Evolutionary conservation across 2,329 filamentous ascomycete species (phyloP).

Genomic region (Aspergillus glaucus): DNA sequence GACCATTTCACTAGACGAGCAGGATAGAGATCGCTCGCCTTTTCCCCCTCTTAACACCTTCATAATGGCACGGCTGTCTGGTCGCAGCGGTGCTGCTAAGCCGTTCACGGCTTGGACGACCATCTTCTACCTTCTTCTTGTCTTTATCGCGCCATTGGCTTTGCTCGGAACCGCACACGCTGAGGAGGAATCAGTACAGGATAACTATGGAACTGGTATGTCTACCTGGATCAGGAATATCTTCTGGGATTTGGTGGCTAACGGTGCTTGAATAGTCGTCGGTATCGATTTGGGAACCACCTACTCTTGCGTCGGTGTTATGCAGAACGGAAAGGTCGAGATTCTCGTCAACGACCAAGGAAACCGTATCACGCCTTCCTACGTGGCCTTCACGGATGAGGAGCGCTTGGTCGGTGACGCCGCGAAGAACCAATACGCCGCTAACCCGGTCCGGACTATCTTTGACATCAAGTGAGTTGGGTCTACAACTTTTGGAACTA

Average conservation of each 20-base stretch:
- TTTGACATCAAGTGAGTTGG: conserved; percentile 75
- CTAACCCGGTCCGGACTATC: conserved; percentile 70
- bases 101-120: conserved; percentile 73
- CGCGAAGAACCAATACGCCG: conserved; percentile 88
- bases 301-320: conserved; percentile 82
- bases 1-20: background rate
- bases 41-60: conserved; percentile 12
- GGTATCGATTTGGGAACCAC: conserved; percentile 95
- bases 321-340: conserved; percentile 91
- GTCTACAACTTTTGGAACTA: background rate
- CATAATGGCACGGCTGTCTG: conserved; percentile 56
- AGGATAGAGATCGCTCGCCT: conserved; percentile 5
- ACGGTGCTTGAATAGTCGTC: conserved; percentile 48
- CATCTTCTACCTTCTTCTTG: conserved; percentile 82
- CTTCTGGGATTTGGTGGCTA: conserved; percentile 4
- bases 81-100: conserved; percentile 57
- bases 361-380: conserved; percentile 92
- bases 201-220: conserved; percentile 69
- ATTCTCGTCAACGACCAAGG: conserved; percentile 96
- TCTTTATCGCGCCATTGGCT: conserved; percentile 78
- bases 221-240: background rate
- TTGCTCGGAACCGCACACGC: conserved; percentile 71
- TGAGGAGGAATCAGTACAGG: conserved; percentile 63
- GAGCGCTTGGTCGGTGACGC: conserved; percentile 96
- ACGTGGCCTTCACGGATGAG: conserved; percentile 94